phyloP scores from a whole-genome alignment of 768 basidiomycete species.

The Boletus huronensis region DNA sequence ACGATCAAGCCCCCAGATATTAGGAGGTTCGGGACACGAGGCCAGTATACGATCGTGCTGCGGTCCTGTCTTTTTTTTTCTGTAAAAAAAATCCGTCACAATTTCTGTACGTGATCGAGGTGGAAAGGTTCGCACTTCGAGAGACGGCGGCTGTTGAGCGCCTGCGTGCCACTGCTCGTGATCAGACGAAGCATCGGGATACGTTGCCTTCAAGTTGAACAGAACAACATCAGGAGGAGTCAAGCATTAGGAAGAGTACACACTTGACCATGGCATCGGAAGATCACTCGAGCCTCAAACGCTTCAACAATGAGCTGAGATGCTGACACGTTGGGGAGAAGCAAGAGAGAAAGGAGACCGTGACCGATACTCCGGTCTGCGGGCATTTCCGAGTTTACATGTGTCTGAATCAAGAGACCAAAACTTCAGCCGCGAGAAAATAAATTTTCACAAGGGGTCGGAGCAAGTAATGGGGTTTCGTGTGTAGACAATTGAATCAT shows the following conservation, averaged over 20 bases:
- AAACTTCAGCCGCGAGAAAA: conserved; percentile 1
- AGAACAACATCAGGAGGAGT: background rate
- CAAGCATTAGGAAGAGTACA: too few relatives aligned
- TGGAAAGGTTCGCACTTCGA: background rate
- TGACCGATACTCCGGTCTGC: background rate
- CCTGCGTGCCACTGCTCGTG: background rate
- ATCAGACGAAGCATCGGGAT: background rate
- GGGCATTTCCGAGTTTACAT: conserved; percentile 17
- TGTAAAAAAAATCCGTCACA: background rate
- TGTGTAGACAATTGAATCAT: conserved; percentile 8
- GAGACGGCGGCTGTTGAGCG: background rate
- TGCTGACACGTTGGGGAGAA: background rate
- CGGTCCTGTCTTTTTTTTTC: background rate
- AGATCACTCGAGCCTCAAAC: background rate
- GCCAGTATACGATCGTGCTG: background rate
- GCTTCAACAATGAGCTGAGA: background rate
- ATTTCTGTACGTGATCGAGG: background rate
- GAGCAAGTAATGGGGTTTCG: background rate
- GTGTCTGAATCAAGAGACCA: conserved; percentile 9
- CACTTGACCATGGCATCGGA: background rate
- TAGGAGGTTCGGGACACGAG: background rate
- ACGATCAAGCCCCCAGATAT: conserved; percentile 10
- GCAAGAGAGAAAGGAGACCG: background rate
- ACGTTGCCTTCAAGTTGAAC: background rate
- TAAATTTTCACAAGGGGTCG: conserved; percentile 3